phyloP scores from a whole-genome alignment of 306 rosid genomes.

The Lathyrus aphaca region DNA sequence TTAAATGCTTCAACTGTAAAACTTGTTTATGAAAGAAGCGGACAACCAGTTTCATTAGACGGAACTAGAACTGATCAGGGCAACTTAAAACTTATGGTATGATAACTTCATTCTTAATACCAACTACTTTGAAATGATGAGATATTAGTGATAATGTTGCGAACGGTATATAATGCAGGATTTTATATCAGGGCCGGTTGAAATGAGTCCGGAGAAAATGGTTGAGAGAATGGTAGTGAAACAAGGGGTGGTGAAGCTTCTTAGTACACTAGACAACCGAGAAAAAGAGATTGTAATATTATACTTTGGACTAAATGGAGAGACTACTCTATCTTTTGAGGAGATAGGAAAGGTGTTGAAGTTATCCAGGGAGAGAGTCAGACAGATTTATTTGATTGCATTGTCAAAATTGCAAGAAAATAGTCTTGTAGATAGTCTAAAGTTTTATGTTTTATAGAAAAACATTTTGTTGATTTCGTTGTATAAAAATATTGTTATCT shows the following conservation, averaged over 20 bases:
- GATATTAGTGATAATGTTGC: slow-evolving; percentile 9
- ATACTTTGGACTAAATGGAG: slow-evolving; percentile 67
- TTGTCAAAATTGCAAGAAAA: slow-evolving; percentile 57
- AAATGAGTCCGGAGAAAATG: slow-evolving; percentile 65
- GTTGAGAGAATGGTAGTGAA: slow-evolving; percentile 51
- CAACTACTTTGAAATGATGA: neutral
- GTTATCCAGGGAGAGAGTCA: slow-evolving; percentile 69
- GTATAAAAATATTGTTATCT: neutral
- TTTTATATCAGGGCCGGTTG: slow-evolving; percentile 65
- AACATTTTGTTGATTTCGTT: neutral
- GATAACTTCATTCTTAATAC: neutral
- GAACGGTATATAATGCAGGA: slow-evolving; percentile 52
- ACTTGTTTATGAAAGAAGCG: slow-evolving; percentile 58
- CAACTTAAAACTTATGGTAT: slow-evolving; percentile 5
- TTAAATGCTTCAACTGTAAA: slow-evolving; percentile 51
- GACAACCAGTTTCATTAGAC: slow-evolving; percentile 66
- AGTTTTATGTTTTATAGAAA: slow-evolving; percentile 50
- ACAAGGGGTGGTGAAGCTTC: slow-evolving; percentile 58
- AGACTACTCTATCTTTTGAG: slow-evolving; percentile 56
- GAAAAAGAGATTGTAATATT: slow-evolving; percentile 64
- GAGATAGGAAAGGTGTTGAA: slow-evolving; percentile 69
- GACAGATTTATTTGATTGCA: slow-evolving; percentile 62
- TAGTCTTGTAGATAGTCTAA: slow-evolving; percentile 40
- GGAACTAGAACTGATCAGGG: slow-evolving; percentile 17
- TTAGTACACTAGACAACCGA: slow-evolving; percentile 57